phyloP scores from a whole-genome alignment of 108 stramenopile species.

The Cyclostephanos tholiformis region DNA sequence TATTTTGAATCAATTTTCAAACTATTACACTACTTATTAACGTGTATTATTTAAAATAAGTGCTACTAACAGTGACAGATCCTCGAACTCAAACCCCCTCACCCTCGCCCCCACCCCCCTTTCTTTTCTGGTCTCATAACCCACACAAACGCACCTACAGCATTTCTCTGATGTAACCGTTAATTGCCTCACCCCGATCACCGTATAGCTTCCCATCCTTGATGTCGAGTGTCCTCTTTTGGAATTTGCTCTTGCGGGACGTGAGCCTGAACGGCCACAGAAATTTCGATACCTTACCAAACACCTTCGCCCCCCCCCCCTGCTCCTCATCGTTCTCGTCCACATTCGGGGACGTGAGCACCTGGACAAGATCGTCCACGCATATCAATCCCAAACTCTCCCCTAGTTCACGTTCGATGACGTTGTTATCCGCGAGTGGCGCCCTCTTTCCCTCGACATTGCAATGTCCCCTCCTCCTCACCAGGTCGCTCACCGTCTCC shows the following conservation, averaged over 20 bases:
- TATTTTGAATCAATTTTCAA: no score
- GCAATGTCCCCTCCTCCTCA: conserved; percentile 72
- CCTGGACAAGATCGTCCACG: conserved; percentile 89
- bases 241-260: conserved; percentile 74
- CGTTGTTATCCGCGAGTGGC: conserved; percentile 81
- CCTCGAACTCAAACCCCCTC: neutral
- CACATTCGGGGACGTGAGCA: conserved; percentile 45
- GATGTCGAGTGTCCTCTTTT: conserved; percentile 65
- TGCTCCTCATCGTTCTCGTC: conserved; percentile 33
- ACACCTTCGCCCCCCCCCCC: conserved; percentile 50
- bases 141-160: conserved; percentile 45
- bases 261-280: conserved; percentile 82
- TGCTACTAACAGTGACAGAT: no score
- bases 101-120: neutral
- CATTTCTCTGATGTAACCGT: conserved; percentile 83
- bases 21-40: no score
- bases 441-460: conserved; percentile 69
- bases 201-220: conserved; percentile 87
- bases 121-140: neutral
- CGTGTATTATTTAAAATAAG: no score
- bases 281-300: conserved; percentile 53
- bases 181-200: conserved; percentile 84
- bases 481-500: conserved; percentile 75
- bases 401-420: conserved; percentile 78
- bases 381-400: conserved; percentile 77